phyloP scores from a whole-genome alignment of 2,329 filamentous ascomycete species.

The Exserohilum rostratum region DNA sequence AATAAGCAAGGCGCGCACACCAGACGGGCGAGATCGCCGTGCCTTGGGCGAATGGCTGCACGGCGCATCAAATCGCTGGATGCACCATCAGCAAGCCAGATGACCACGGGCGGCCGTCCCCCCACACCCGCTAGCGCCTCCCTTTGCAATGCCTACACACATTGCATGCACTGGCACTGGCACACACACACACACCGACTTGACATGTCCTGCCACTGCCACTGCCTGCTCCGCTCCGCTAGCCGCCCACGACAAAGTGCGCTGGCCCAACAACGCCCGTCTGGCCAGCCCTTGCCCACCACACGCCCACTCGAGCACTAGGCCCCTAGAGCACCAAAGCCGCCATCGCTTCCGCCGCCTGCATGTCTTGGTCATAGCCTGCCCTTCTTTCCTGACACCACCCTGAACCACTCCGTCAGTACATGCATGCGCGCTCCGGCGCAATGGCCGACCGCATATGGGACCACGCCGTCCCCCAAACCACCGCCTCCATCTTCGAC shows the following conservation, averaged over 20 bases:
- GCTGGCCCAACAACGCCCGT: conserved; percentile 6
- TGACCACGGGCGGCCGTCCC: conserved; percentile 5
- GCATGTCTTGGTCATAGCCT: conserved; percentile 21
- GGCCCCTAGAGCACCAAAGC: background rate
- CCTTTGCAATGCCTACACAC: conserved; percentile 2
- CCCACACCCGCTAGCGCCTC: conserved; percentile 9
- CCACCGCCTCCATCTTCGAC: conserved; percentile 44
- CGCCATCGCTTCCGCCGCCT: conserved; percentile 19
- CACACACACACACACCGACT: background rate
- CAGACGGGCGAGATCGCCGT: background rate
- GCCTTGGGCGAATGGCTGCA: background rate
- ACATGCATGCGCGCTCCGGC: conserved; percentile 40
- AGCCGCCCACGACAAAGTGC: conserved; percentile 3
- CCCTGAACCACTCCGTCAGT: conserved; percentile 17
- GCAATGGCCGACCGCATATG: conserved; percentile 38
- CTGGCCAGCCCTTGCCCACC: background rate
- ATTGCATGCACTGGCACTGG: no score
- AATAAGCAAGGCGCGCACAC: background rate
- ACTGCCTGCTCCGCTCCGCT: conserved; percentile 8
- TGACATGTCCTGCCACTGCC: conserved; percentile 8
- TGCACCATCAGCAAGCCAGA: conserved; percentile 7
- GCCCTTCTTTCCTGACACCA: conserved; percentile 29
- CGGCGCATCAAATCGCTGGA: background rate
- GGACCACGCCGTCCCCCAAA: conserved; percentile 31
- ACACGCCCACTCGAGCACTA: background rate